These are phyloP conservation scores for Paraleonurus japonicus DNA, from an alignment of 257 asterid genomes.

Conservation along the genomic window DNA sequence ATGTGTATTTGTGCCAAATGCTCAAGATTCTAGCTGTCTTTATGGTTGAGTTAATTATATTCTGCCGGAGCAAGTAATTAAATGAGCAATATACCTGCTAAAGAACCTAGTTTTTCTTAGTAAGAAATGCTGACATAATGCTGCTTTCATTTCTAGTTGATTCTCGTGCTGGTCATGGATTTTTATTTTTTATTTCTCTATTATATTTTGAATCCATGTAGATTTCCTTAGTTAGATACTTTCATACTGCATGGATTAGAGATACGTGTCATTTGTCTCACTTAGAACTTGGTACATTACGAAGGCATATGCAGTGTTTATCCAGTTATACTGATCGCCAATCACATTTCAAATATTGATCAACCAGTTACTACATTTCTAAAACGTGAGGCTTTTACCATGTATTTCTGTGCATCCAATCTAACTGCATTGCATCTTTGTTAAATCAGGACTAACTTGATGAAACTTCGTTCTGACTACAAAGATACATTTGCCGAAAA, in stretches of 20 bases:
- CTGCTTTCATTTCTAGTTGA: neutral
- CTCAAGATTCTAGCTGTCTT: slow-evolving; percentile 2
- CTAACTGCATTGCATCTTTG: slow-evolving; percentile 18
- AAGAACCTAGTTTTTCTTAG: neutral
- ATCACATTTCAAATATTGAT: neutral
- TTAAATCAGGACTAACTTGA: slow-evolving; percentile 84
- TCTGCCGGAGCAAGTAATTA: slow-evolving; percentile 2
- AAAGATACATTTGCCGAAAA: slow-evolving; percentile 90
- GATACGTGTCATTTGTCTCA: neutral
- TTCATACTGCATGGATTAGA: neutral
- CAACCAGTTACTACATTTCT: slow-evolving; percentile 13
- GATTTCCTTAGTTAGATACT: neutral
- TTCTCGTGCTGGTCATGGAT: neutral
- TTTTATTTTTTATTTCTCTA: slow-evolving; percentile 3
- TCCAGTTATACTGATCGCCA: neutral
- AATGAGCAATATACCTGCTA: neutral
- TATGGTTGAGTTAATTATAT: slow-evolving; percentile 10
- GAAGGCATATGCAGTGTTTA: slow-evolving; percentile 14
- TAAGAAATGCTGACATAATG: neutral
- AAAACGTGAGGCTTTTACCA: neutral
- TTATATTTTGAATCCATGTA: neutral
- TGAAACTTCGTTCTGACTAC: slow-evolving; percentile 96
- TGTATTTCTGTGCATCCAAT: neutral
- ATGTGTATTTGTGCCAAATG: neutral
- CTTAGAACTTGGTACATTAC: neutral